Percentiles rank a stretch among this genome's conserved stretches.
Evolutionary conservation across 1,139 yeast species (phyloP).

Genomic region (Arxiozyma slooffiae): DNA sequence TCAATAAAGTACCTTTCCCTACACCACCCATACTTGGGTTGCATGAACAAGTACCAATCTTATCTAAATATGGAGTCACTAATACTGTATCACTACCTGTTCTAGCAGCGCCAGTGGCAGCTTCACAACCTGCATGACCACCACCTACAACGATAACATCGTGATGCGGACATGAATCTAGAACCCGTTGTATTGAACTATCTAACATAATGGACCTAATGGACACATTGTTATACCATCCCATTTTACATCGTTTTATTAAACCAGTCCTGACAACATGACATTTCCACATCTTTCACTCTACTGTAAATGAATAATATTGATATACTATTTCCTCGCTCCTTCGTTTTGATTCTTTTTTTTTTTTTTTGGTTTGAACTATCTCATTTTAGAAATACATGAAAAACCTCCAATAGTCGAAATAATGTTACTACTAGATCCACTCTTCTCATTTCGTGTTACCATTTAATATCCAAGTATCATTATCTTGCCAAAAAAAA

Average conservation of each 20-base stretch:
- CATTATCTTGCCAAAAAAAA: too few relatives aligned
- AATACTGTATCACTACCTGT: slow-evolving; percentile 64
- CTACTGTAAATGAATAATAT: too few relatives aligned
- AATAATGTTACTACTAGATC: too few relatives aligned
- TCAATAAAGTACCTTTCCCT: slow-evolving; percentile 86
- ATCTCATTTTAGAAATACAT: neutral
- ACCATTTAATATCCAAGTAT: too few relatives aligned
- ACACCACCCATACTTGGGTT: slow-evolving; percentile 98
- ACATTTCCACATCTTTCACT: neutral
- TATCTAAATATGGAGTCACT: slow-evolving; percentile 63
- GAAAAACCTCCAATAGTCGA: too few relatives aligned
- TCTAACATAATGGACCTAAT: neutral
- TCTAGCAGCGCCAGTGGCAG: slow-evolving; percentile 88
- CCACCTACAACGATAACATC: slow-evolving; percentile 87
- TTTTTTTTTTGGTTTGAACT: neutral
- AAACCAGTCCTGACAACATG: neutral
- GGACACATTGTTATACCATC: neutral
- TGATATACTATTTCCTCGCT: neutral
- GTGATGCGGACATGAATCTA: slow-evolving; percentile 30
- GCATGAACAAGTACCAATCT: slow-evolving; percentile 92
- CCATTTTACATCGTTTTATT: neutral
- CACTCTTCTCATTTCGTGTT: too few relatives aligned
- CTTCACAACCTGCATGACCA: slow-evolving; percentile 99
- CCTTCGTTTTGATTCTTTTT: too few relatives aligned
- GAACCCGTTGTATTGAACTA: slow-evolving; percentile 33